These are phyloP conservation scores for Leccinellum luteum DNA, from an alignment of 768 basidiomycete species.

Conservation along the genomic window DNA sequence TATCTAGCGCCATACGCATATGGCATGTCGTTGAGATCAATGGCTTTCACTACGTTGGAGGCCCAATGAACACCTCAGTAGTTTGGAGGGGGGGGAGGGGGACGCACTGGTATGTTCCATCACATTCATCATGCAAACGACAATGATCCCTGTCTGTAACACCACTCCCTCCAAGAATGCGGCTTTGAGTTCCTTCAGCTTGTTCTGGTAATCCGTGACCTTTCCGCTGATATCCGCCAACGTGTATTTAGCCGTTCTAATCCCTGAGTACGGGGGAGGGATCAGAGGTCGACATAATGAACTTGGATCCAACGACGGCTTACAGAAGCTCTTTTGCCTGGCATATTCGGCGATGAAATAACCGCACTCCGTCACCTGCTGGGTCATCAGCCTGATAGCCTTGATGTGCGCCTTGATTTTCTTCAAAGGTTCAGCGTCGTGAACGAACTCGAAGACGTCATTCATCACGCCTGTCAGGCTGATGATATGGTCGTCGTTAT, in stretches of 20 bases:
- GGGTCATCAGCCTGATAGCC: not conserved
- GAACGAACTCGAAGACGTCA: not conserved
- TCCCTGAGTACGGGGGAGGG: not conserved
- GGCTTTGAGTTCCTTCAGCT: not conserved
- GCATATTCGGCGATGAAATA: not conserved
- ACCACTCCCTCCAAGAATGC: not conserved
- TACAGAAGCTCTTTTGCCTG: not conserved
- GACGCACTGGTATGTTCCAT: not conserved
- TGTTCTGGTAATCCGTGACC: not conserved
- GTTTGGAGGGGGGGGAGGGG: not conserved
- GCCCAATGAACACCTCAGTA: too few species aligned
- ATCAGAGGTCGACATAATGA: not conserved
- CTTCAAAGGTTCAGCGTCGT: not conserved
- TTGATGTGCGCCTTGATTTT: not conserved
- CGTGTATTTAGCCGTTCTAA: not conserved
- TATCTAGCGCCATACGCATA: not conserved
- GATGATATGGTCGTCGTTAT: not conserved
- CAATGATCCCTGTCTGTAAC: not conserved
- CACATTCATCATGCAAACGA: not conserved
- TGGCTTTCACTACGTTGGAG: not conserved
- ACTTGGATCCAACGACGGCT: not conserved
- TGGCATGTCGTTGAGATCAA: not conserved
- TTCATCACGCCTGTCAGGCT: not conserved
- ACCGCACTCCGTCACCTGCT: constrained; percentile 1
- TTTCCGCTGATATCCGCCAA: not conserved